Conservation (phyloP, 2,329 filamentous ascomycete genomes). For the Rhexocercosporidium sp. region DNA sequence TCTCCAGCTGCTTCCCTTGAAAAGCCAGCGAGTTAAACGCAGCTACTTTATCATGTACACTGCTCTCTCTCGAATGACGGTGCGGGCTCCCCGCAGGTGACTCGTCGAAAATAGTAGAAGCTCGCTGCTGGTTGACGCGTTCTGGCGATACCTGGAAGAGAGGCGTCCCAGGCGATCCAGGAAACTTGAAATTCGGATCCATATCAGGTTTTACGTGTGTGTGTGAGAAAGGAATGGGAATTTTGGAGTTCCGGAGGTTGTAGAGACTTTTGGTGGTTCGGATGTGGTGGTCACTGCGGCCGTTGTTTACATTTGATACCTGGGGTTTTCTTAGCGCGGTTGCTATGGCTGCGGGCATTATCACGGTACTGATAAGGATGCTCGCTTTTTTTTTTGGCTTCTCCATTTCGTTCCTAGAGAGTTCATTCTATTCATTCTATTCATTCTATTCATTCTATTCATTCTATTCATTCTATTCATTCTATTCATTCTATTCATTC, state of each 20-base stretch:
- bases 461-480: background rate
- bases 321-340: constrained; percentile 5
- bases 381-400: background rate
- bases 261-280: constrained; percentile 8
- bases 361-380: constrained; percentile 3
- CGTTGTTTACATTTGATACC: constrained; percentile 4
- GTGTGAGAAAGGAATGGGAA: constrained; percentile 15
- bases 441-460: background rate
- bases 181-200: constrained; percentile 54
- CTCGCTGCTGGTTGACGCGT: constrained; percentile 59
- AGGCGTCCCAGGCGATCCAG: constrained; percentile 60
- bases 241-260: constrained; percentile 14
- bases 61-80: constrained; percentile 56
- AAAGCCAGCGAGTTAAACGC: constrained; percentile 74
- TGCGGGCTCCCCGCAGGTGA: constrained; percentile 25
- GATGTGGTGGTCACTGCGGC: constrained; percentile 2
- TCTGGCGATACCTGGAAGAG: constrained; percentile 67
- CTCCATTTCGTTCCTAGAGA: background rate
- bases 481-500: background rate
- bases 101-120: constrained; percentile 32
- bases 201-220: constrained; percentile 39
- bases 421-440: background rate
- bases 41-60: constrained; percentile 70
- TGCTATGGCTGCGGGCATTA: constrained; percentile 2
- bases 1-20: constrained; percentile 60